These are phyloP conservation scores for Aspergillus texensis DNA, from an alignment of 2,329 filamentous ascomycete species.

Conservation along the genomic window DNA sequence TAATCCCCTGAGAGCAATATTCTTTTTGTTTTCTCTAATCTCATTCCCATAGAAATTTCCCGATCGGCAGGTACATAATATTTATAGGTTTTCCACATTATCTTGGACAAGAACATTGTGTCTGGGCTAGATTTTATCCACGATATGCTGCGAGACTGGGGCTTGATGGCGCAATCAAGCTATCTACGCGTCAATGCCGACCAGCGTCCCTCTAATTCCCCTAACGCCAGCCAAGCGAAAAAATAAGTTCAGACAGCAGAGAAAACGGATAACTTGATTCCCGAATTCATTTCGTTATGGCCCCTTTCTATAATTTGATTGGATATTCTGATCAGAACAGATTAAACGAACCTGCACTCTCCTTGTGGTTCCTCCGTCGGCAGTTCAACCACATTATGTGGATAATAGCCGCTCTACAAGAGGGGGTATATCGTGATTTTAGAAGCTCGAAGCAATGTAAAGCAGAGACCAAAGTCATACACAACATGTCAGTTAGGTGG, in stretches of 20 bases:
- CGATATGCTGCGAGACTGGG: conserved; percentile 3
- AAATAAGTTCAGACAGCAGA: neutral
- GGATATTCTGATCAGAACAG: neutral
- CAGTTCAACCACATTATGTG: neutral
- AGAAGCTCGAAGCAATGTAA: neutral
- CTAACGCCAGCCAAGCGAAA: neutral
- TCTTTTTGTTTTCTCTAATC: neutral
- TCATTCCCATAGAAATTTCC: neutral
- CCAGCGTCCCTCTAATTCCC: neutral
- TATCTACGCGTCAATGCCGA: conserved; percentile 4
- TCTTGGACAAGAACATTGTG: neutral
- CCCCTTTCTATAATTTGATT: neutral
- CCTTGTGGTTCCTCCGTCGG: neutral
- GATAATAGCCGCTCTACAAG: neutral
- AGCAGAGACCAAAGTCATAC: neutral
- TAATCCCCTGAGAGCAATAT: neutral
- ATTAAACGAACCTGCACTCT: neutral
- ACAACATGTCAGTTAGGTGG: neutral
- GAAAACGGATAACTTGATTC: neutral
- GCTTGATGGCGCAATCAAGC: conserved; percentile 6
- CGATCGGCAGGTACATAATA: neutral
- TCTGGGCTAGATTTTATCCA: conserved; percentile 1
- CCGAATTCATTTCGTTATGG: neutral
- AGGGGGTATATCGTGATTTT: neutral
- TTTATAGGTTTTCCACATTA: neutral